Evolutionary conservation across 495 filamentous ascomycete genomes (phyloP), one percentile per base, ranked within the genome.

Genomic region (Penicillium pulvis): DNA sequence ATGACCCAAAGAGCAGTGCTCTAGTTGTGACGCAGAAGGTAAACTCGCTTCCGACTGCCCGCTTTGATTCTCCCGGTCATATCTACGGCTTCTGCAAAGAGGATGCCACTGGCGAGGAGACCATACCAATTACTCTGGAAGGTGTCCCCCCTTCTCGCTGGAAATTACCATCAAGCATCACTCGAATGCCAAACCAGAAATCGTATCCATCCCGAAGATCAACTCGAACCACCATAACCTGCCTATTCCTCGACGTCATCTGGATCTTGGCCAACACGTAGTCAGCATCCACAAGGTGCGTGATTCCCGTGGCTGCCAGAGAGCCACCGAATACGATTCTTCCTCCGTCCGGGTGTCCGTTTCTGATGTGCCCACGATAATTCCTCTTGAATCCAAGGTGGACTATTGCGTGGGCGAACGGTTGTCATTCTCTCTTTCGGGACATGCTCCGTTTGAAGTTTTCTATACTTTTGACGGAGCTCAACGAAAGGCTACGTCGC

Each of bases 371-470:
- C 94, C 94, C 12, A 89, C 91, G 14, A 95, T 97, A 60, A 87
- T 91, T 51, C 82, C 88, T 9, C 80, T 96, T n/a, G 91, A 96
- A 64, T 86, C 87, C n/a, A 87, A 87, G 60, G 76, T 80, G 6
- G 90, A 98, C 74, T 96, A 95, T 78, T 98, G 94, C 75, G 93
- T 98, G 31, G 94, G 94, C 50, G 93, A 98, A 66, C 86, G 91
- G 35, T 87, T 98, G 58, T 87, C 90, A 3, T 98, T 94, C 75
- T 88, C 90, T 0, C 85, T 98, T 17, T 90, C 91, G 1, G 94
- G 94, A 33, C 85, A 87, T 51, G 85, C 90, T 28, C 94, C 94
- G 3, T 98, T 98, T 76, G 88, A 92, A 23, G 87, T 98, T 19
- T 92, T 88, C 73, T 98, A 98, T 71, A 89, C 81, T 24, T 98